Conservation (phyloP, 768 basidiomycete species). For the Leccinum broughii region DNA sequence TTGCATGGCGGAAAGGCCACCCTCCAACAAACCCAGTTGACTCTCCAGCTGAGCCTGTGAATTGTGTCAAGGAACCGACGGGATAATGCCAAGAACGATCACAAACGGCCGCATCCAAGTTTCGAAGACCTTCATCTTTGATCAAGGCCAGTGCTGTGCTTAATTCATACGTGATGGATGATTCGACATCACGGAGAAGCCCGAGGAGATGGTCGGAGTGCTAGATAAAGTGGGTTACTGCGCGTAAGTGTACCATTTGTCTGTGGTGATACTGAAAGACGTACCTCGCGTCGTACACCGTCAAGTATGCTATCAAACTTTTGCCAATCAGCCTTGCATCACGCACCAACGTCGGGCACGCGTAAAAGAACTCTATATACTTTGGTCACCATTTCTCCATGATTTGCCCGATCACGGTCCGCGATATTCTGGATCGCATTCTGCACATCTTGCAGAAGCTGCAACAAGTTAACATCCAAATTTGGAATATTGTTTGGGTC, state of each 20-base stretch:
- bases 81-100: constrained; percentile 1
- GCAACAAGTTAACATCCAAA: constrained; percentile 9
- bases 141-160: constrained; percentile 27
- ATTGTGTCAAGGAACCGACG: constrained; percentile 8
- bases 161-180: constrained; percentile 28
- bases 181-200: constrained; percentile 23
- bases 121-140: constrained; percentile 30
- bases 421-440: constrained; percentile 22
- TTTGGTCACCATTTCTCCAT: constrained; percentile 21
- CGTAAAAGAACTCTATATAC: constrained; percentile 14
- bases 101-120: constrained; percentile 28
- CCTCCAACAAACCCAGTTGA: constrained; percentile 28
- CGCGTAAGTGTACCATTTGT: neutral
- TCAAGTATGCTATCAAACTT: constrained; percentile 31
- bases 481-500: neutral
- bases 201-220: constrained; percentile 31
- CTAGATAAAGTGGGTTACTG: constrained; percentile 13
- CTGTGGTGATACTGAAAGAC: constrained; percentile 3
- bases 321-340: constrained; percentile 15
- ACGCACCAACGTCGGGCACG: neutral
- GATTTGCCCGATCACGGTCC: constrained; percentile 22
- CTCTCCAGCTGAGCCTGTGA: constrained; percentile 33
- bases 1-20: constrained; percentile 30
- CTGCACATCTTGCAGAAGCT: constrained; percentile 28
- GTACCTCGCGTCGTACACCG: constrained; percentile 23